A percentile compares a stretch with the other conserved stretches of the same genome.
phyloP scores from a whole-genome alignment of 345 rosid species.

The Bretschneidera sinensis region DNA sequence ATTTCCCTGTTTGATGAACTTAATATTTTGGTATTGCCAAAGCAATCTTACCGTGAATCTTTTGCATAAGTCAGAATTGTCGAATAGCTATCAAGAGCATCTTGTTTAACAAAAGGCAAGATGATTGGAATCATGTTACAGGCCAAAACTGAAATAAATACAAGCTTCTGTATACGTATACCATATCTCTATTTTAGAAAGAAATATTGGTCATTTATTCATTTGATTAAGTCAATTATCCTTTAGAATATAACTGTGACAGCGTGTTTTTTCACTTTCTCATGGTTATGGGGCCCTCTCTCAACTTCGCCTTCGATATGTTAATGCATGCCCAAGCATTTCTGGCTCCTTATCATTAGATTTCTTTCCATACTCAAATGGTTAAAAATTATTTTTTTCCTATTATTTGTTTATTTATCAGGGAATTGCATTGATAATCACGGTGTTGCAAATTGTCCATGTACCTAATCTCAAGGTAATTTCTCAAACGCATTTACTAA shows the following conservation, averaged over 20 bases:
- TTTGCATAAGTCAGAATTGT: neutral
- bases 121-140: neutral
- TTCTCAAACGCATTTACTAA: neutral
- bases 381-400: neutral
- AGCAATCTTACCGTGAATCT: neutral
- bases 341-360: neutral
- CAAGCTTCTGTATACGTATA: too few relatives aligned
- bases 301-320: neutral
- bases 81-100: neutral
- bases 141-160: too few relatives aligned
- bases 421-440: conserved; percentile 95
- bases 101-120: neutral
- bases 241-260: too few relatives aligned
- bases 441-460: conserved; percentile 91
- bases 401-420: conserved; percentile 27
- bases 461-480: conserved; percentile 95
- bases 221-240: neutral
- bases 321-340: neutral
- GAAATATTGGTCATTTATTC: too few relatives aligned
- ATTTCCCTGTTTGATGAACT: neutral
- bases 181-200: too few relatives aligned
- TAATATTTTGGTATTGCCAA: neutral
- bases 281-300: too few relatives aligned
- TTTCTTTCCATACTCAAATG: neutral
- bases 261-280: too few relatives aligned